Percentiles rank a stretch among this genome's conserved stretches.
Conservation (phyloP, 2,329 filamentous ascomycete genomes). For the Fusarium virguliforme region DNA sequence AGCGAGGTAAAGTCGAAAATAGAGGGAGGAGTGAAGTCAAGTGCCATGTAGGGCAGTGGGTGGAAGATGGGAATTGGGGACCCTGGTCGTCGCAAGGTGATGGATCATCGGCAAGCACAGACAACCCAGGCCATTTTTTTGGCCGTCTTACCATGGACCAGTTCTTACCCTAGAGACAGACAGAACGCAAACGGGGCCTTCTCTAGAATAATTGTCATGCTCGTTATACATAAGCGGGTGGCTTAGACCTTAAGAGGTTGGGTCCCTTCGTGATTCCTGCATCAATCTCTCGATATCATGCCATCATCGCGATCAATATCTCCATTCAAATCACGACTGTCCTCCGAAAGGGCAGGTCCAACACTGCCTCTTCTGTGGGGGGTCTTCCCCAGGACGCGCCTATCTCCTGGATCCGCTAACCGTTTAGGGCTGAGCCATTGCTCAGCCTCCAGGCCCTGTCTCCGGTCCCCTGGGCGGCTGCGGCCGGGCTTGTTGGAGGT, state of each 20-base stretch:
- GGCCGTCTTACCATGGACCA: background rate
- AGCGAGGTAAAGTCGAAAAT: slow-evolving; percentile 9
- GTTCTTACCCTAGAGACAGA: slow-evolving; percentile 8
- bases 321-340: background rate
- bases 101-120: slow-evolving; percentile 27
- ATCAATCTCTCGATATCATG: background rate
- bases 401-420: slow-evolving; percentile 31
- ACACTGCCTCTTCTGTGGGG: slow-evolving; percentile 40
- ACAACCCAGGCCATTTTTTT: slow-evolving; percentile 31
- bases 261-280: background rate
- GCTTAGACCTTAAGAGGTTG: background rate
- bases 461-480: background rate
- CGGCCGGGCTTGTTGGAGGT: background rate
- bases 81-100: slow-evolving; percentile 5
- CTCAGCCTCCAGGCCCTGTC: slow-evolving; percentile 22
- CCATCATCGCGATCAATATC: background rate
- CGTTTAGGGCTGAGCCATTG: slow-evolving; percentile 31
- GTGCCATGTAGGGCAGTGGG: background rate
- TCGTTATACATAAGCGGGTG: background rate
- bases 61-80: slow-evolving; percentile 24
- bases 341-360: slow-evolving; percentile 5
- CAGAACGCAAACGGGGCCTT: background rate
- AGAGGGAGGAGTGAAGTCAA: slow-evolving; percentile 13
- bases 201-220: background rate
- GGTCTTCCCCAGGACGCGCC: slow-evolving; percentile 24